Conservation (phyloP, 306 rosid genomes). For the Quercus agrifolia region DNA sequence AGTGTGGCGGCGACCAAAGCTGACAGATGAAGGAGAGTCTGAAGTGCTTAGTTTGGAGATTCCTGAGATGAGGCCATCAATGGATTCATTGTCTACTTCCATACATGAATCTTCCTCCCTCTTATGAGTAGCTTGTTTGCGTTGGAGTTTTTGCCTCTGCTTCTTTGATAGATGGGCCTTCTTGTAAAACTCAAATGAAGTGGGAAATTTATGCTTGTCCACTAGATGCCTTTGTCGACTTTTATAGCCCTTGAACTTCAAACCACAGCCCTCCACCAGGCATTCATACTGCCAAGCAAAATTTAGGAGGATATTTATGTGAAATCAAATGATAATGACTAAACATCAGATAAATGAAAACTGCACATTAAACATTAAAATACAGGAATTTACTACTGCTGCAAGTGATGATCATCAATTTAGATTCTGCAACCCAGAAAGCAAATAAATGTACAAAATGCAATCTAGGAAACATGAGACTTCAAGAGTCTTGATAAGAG, state of each 20-base stretch:
- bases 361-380: not conserved
- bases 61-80: conserved; percentile 69
- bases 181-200: conserved; percentile 72
- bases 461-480: conserved; percentile 10
- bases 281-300: conserved; percentile 67
- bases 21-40: conserved; percentile 73
- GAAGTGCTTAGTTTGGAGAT: conserved; percentile 80
- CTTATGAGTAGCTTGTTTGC: conserved; percentile 40
- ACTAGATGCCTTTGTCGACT: conserved; percentile 85
- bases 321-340: not conserved
- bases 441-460: not conserved
- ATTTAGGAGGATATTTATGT: not conserved
- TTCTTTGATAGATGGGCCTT: conserved; percentile 70
- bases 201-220: conserved; percentile 86
- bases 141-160: conserved; percentile 57
- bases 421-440: not conserved
- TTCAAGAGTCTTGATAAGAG: not conserved
- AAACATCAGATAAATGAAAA: not conserved
- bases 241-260: conserved; percentile 79
- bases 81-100: conserved; percentile 74
- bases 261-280: conserved; percentile 80
- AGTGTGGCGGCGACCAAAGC: conserved; percentile 78
- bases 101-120: conserved; percentile 43
- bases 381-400: not conserved
- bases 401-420: not conserved